These are phyloP conservation scores for Climacium dendroides DNA, from an alignment of 225 moss, liverwort and hornwort species.

Conservation along the genomic window DNA sequence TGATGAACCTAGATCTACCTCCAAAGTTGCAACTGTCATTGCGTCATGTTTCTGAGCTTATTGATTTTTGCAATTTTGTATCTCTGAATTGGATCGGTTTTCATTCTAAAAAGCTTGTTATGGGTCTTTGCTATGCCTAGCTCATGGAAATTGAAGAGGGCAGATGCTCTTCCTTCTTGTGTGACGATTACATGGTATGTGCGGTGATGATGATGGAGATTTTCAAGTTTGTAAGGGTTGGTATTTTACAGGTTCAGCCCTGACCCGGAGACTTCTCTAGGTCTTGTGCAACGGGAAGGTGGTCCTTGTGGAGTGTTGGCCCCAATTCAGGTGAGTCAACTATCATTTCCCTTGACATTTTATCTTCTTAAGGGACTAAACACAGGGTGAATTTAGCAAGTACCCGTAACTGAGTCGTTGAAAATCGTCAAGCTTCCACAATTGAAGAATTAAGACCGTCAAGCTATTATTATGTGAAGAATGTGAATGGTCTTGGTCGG, in stretches of 20 bases:
- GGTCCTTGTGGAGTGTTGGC: conserved; percentile 98
- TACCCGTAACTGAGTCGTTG: neutral
- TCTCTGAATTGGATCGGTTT: neutral
- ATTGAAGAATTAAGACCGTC: too few relatives aligned
- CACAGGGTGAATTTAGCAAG: neutral
- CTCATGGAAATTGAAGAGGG: neutral
- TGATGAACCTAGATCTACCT: neutral
- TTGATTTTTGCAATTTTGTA: neutral
- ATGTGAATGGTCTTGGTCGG: neutral
- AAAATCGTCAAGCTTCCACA: neutral
- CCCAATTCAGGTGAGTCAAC: conserved; percentile 73
- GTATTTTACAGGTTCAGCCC: conserved; percentile 71
- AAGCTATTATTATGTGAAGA: neutral
- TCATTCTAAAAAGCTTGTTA: neutral
- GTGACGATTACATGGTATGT: neutral
- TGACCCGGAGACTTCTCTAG: conserved; percentile 86
- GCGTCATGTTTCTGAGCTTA: neutral
- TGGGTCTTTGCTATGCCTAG: neutral
- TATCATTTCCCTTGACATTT: neutral
- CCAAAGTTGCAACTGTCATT: neutral
- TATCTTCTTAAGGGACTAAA: neutral
- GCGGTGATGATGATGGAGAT: neutral
- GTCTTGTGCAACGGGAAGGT: conserved; percentile 94
- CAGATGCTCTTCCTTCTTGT: neutral
- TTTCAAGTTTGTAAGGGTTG: neutral